Base-by-base conservation (phyloP, 768 basidiomycete genomes). In the Auriscalpium orientale region DNA sequence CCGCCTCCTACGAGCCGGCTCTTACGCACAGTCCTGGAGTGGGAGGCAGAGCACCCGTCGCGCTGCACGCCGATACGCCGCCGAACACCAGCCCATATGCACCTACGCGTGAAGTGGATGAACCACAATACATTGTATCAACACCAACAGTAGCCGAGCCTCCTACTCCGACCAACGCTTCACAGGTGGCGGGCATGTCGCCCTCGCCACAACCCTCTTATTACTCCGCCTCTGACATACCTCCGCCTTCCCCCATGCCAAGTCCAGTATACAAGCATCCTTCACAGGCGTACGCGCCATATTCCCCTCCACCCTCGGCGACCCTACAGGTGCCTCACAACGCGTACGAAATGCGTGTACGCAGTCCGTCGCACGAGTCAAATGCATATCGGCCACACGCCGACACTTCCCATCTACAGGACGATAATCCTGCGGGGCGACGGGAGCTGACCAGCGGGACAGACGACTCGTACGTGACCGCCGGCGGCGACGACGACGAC, bases 171-270 rank as follows among this genome's bases (percentile, higher is more conserved):
- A 53, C 54, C 53, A 10, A 51, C 43, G 51, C 54, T 44, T 58
- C 55, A 36, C 59, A 61, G 12, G 47, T 56, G 22, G 46, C 35
- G 4, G 37, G 11, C 21, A 2, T 47, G 46, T 15, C 58, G 6
- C 54, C 47, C 2, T 78, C 79, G 4, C 73, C 63, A n/a, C 61
- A 70, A 43, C 21, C 69, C 9, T 89, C 89, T 16, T 88, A 86
- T 63, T 69, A 90, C 66, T 86, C 87, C 57, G 64, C 72, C 59
- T 70, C 68, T 52, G 67, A 79, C 66, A 65, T 84, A 68, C 73
- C 77, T 1, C 64, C 74, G 4, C 76, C 82, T 12, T 86, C 86
- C 5, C 85, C 86, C 0, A 65, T 81, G 45, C 80, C 84, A 2
- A 76, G 76, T 34, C 58, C 63, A 18, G 45, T 37, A 8, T 66